Percentiles rank a stretch among this genome's conserved stretches.
These are phyloP conservation scores for Colletotrichum lini DNA, from an alignment of 2,329 filamentous ascomycete species.

Conservation along the genomic window DNA sequence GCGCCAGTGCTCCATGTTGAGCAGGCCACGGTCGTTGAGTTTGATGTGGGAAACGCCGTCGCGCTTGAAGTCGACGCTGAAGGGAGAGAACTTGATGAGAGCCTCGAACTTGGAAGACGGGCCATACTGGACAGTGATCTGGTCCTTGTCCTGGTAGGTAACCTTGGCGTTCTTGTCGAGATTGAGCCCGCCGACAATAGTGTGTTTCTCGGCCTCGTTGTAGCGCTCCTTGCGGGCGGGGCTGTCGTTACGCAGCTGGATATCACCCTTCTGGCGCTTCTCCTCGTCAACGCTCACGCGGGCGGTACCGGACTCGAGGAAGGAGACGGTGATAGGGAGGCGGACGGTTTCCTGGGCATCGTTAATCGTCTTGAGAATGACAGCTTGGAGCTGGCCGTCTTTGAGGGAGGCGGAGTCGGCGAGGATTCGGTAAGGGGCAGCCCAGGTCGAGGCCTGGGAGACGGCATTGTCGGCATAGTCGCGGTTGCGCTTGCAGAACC, in stretches of 20 bases:
- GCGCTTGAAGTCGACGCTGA: slow-evolving; percentile 87
- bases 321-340: slow-evolving; percentile 87
- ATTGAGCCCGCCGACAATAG: slow-evolving; percentile 84
- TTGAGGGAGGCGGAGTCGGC: slow-evolving; percentile 81
- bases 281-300: slow-evolving; percentile 94
- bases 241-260: slow-evolving; percentile 88
- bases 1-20: slow-evolving; percentile 98
- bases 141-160: slow-evolving; percentile 74
- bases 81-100: slow-evolving; percentile 85
- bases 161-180: slow-evolving; percentile 80
- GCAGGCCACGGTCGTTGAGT: slow-evolving; percentile 88
- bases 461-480: slow-evolving; percentile 85
- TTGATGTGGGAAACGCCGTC: slow-evolving; percentile 87
- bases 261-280: slow-evolving; percentile 88
- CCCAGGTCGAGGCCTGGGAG: slow-evolving; percentile 77
- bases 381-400: slow-evolving; percentile 84
- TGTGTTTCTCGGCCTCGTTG: slow-evolving; percentile 90
- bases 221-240: slow-evolving; percentile 91
- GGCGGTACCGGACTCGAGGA: slow-evolving; percentile 90
- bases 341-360: slow-evolving; percentile 77
- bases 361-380: slow-evolving; percentile 84
- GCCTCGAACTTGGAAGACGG: slow-evolving; percentile 83
- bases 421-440: slow-evolving; percentile 84
- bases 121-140: slow-evolving; percentile 85
- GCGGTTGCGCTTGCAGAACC: slow-evolving; percentile 97